phyloP scores from a whole-genome alignment of 75 land plant genomes.

The Cupressus sempervirens region DNA sequence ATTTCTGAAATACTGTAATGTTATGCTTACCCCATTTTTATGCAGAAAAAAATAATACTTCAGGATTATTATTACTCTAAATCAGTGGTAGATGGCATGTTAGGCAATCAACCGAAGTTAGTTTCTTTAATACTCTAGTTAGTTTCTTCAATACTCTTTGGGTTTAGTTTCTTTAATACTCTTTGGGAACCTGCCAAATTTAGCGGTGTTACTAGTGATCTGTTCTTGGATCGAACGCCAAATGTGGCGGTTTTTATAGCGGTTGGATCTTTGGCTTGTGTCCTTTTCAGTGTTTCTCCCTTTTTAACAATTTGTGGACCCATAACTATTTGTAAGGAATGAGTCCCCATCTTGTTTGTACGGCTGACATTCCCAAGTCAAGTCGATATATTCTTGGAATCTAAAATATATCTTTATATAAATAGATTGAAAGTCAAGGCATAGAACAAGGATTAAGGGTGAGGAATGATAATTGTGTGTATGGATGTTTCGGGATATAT shows the following conservation, averaged over 20 bases:
- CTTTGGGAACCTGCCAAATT: background rate
- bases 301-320: background rate
- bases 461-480: too few relatives aligned
- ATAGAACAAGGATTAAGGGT: too few relatives aligned
- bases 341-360: too few relatives aligned
- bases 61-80: background rate
- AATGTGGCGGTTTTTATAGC: background rate
- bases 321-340: too few relatives aligned
- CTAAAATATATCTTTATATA: too few relatives aligned
- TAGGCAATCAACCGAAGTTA: background rate
- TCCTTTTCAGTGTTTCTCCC: background rate
- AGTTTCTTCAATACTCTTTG: background rate
- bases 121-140: background rate
- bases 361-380: too few relatives aligned
- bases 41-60: too few relatives aligned
- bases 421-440: too few relatives aligned
- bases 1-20: background rate
- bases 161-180: background rate
- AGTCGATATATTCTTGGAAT: too few relatives aligned
- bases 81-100: background rate
- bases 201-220: background rate
- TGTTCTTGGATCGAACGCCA: background rate
- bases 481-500: too few relatives aligned
- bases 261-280: background rate
- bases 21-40: background rate